Conservation (phyloP, 1,284 basidiomycete genomes). For the Fistulinella cinereoalba region DNA sequence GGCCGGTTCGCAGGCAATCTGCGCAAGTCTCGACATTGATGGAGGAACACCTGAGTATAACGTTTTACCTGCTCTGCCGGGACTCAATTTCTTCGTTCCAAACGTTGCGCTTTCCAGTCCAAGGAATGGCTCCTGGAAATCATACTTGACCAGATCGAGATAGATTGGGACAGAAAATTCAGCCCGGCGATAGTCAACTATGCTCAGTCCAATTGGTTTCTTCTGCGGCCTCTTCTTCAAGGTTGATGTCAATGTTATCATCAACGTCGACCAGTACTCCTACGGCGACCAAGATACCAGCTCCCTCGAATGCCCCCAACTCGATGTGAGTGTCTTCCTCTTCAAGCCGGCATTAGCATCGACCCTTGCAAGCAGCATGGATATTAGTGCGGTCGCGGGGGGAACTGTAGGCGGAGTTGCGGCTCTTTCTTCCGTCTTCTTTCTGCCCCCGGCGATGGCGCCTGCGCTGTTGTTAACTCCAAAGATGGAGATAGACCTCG, state of each 20-base stretch:
- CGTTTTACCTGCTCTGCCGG: background rate
- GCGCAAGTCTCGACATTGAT: background rate
- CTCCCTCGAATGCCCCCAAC: background rate
- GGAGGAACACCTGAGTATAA: background rate
- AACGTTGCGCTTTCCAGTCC: slow-evolving; percentile 19
- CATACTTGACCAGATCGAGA: slow-evolving; percentile 14
- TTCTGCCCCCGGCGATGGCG: background rate
- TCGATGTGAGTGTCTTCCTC: background rate
- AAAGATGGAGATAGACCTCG: background rate
- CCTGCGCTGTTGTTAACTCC: background rate
- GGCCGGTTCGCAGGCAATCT: background rate
- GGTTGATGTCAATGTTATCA: background rate
- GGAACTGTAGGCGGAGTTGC: background rate
- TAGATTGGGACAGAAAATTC: slow-evolving; percentile 10
- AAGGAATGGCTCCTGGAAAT: slow-evolving; percentile 12
- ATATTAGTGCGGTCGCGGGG: background rate
- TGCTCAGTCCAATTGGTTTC: slow-evolving; percentile 16
- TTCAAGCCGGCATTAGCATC: background rate
- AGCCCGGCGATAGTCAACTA: slow-evolving; percentile 29
- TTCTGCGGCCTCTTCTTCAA: background rate
- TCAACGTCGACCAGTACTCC: background rate
- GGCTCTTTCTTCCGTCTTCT: background rate
- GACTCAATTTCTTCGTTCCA: slow-evolving; percentile 4
- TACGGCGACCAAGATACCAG: background rate
- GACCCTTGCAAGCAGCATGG: background rate